phyloP scores from a whole-genome alignment of 768 basidiomycete species.

The Russula lepida region DNA sequence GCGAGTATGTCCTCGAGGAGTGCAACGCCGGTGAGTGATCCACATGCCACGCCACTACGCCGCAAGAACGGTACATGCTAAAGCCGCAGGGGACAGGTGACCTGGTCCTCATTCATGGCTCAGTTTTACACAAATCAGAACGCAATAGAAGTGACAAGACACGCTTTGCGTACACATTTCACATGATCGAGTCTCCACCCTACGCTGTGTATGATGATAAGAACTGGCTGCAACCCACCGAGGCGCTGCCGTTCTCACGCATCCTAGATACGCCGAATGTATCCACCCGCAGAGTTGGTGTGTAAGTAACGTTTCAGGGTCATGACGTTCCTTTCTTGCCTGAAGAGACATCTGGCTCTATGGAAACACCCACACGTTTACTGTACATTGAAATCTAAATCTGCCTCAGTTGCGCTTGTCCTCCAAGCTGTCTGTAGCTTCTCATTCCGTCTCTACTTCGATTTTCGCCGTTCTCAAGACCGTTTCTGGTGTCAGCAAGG shows the following conservation, averaged over 20 bases:
- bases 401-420: neutral
- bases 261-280: conserved; percentile 35
- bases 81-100: conserved; percentile 48
- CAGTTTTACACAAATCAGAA: conserved; percentile 87
- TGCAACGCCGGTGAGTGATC: conserved; percentile 57
- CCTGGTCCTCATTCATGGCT: conserved; percentile 88
- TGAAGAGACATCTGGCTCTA: neutral
- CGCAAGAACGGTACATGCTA: neutral
- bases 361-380: neutral
- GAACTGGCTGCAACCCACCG: conserved; percentile 93
- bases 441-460: conserved; percentile 14
- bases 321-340: neutral
- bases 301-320: neutral
- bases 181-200: conserved; percentile 78
- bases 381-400: neutral
- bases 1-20: conserved; percentile 55
- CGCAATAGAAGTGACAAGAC: conserved; percentile 73
- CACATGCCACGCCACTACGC: neutral
- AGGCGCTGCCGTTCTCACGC: conserved; percentile 70
- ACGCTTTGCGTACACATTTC: conserved; percentile 92
- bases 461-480: conserved; percentile 21
- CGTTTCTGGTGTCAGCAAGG: conserved; percentile 33
- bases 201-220: conserved; percentile 73
- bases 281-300: conserved; percentile 19
- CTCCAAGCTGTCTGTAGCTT: neutral